These are phyloP conservation scores for Mycena crocata DNA, from an alignment of 768 basidiomycete species.

Conservation along the genomic window DNA sequence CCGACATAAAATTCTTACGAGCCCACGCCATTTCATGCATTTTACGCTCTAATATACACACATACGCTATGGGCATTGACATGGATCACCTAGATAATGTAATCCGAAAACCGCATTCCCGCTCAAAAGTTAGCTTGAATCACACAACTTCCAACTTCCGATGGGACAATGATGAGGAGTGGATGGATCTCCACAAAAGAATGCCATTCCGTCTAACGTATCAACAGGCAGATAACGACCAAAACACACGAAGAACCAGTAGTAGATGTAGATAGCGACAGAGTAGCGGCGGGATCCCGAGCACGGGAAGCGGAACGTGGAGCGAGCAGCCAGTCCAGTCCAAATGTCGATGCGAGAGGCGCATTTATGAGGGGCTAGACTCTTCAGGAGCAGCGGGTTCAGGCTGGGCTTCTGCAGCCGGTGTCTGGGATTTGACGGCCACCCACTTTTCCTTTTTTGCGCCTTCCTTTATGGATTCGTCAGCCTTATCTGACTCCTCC, in stretches of 20 bases:
- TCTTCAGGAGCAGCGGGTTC: conserved; percentile 4
- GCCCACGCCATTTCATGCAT: conserved; percentile 12
- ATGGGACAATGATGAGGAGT: not conserved
- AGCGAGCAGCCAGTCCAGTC: conserved; percentile 31
- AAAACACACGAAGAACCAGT: conserved; percentile 32
- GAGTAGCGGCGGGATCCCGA: conserved; percentile 30
- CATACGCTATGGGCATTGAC: conserved; percentile 9
- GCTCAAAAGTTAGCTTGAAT: not conserved
- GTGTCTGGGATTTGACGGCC: conserved; percentile 68
- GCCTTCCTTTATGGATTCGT: conserved; percentile 40
- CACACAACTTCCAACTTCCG: not conserved
- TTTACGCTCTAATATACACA: conserved; percentile 20
- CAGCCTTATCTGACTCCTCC: conserved; percentile 66
- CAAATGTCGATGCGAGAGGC: conserved; percentile 15
- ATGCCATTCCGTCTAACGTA: conserved; percentile 38
- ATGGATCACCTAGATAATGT: conserved; percentile 7
- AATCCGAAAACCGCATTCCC: not conserved
- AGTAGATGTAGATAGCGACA: conserved; percentile 33
- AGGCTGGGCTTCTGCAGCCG: conserved; percentile 28
- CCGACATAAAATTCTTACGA: conserved; percentile 52
- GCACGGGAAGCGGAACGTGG: conserved; percentile 28
- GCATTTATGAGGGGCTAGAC: conserved; percentile 9
- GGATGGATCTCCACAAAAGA: conserved; percentile 18
- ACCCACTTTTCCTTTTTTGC: conserved; percentile 80
- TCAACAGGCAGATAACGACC: conserved; percentile 34